Conservation (phyloP, 805 yeast genomes). For the Clavispora santaluciae region DNA sequence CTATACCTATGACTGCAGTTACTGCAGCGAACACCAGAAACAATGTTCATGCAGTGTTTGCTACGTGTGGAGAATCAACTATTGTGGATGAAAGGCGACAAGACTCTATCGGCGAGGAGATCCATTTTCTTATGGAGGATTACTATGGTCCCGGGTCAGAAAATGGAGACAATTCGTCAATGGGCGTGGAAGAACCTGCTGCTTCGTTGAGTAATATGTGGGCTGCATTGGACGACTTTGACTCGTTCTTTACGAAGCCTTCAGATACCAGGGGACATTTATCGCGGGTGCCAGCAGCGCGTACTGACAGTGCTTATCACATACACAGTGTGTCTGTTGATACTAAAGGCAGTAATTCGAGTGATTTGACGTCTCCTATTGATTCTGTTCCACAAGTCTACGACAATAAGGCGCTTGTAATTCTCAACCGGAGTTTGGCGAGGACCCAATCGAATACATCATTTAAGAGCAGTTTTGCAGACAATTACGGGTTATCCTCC, state of each 20-base stretch:
- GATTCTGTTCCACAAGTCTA: slow-evolving; percentile 75
- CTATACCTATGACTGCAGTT: slow-evolving; percentile 91
- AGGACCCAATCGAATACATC: slow-evolving; percentile 72
- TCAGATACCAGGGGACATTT: slow-evolving; percentile 19
- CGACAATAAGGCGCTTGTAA: slow-evolving; percentile 74
- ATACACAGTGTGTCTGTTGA: slow-evolving; percentile 55
- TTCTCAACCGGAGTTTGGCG: slow-evolving; percentile 66
- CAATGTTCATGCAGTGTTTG: slow-evolving; percentile 92
- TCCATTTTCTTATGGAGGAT: slow-evolving; percentile 61
- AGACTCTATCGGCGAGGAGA: slow-evolving; percentile 27
- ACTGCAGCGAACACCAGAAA: slow-evolving; percentile 85
- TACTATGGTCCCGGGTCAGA: slow-evolving; percentile 35
- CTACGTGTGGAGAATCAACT: slow-evolving; percentile 60
- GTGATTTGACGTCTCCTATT: slow-evolving; percentile 43
- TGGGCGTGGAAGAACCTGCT: slow-evolving; percentile 55
- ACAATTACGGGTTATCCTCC: slow-evolving; percentile 40
- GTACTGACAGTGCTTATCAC: slow-evolving; percentile 22
- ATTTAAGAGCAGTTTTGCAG: slow-evolving; percentile 71
- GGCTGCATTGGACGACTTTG: slow-evolving; percentile 86
- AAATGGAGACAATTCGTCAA: slow-evolving; percentile 43
- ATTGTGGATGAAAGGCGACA: slow-evolving; percentile 21
- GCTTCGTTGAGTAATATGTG: slow-evolving; percentile 84
- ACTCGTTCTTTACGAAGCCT: slow-evolving; percentile 79
- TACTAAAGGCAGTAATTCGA: slow-evolving; percentile 46
- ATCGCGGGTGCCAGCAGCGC: background rate